Evolutionary conservation across 331 rosid species (phyloP), one percentile per base, ranked within the genome.

Genomic region (Malus hybrid): DNA sequence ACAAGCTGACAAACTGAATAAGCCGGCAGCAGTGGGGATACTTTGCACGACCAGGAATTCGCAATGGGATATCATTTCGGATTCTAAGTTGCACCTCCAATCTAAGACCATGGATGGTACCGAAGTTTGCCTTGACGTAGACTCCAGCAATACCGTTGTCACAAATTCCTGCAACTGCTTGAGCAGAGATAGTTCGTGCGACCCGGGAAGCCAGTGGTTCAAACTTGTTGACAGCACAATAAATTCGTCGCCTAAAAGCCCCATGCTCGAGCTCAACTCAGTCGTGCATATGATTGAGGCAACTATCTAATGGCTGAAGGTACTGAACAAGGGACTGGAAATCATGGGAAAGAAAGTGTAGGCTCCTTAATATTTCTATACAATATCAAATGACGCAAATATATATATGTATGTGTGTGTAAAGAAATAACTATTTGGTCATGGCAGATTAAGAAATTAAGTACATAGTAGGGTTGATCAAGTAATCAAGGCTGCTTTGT

Each of bases 191-290:
- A 56, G 10, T 1, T 28, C 70, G 6, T 94, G 99, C 24, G 91
- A 92, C 84, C 97, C 97, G 1, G 86, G 44, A 30, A 90, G 88
- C 84, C 99, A 94, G 57, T 94, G 99, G 99, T 92, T 92, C 83
- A 89, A 87, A 68, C 88, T 92, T 16, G 91, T 92, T 16, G 90
- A 87, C 57, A 87, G 88, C 52, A 84, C 93, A 2, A 80, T 77
- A 55, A 77, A 79, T 44, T 71, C 87, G 22, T 63, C 34, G 39
- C 8, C 71, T 2, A 14, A 58, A 7, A 67, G 56, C n/a, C 72
- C 90, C 5, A 10, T 46, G 18, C 13, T 79, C 63, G 10, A 56
- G 61, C 28, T 63, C 36, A 20, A 29, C 63, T 75, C 56, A 5
- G 55, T 68, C 68, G 58, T 73, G 55, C 82, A 75, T 50, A 79